These are phyloP conservation scores for Thinopyrum elongatum DNA, from an alignment of 176 grass and related monocot species.

Conservation along the genomic window DNA sequence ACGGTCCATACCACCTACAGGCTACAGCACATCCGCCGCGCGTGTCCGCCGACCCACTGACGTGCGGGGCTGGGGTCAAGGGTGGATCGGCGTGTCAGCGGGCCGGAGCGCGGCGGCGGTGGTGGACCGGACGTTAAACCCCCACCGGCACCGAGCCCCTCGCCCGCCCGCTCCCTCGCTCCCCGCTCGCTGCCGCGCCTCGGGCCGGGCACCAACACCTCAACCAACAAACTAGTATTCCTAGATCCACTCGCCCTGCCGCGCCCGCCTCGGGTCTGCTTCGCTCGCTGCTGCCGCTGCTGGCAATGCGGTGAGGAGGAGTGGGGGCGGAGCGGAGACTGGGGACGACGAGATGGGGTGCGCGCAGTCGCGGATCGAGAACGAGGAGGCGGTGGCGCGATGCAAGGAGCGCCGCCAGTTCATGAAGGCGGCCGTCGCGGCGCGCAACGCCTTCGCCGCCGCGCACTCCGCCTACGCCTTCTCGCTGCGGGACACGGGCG, in stretches of 20 bases:
- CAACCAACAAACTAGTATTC: background rate
- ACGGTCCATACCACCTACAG: slow-evolving; percentile 28
- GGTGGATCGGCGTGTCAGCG: background rate
- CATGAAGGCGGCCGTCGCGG: slow-evolving; percentile 73
- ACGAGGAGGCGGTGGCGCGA: slow-evolving; percentile 82
- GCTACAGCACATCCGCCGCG: too few relatives aligned
- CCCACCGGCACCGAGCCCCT: slow-evolving; percentile 27
- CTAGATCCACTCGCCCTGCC: slow-evolving; percentile 41
- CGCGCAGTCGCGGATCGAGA: slow-evolving; percentile 92
- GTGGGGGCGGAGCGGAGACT: background rate
- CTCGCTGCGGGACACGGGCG: slow-evolving; percentile 70
- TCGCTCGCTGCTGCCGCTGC: background rate
- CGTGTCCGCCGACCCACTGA: background rate
- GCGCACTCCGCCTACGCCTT: slow-evolving; percentile 78
- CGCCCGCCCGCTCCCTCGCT: background rate
- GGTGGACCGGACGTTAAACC: background rate
- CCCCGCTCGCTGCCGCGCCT: slow-evolving; percentile 27
- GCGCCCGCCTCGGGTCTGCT: too few relatives aligned
- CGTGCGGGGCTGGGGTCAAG: fast-evolving
- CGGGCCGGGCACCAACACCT: slow-evolving; percentile 19
- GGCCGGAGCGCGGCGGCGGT: fast-evolving
- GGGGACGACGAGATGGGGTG: slow-evolving; percentile 58
- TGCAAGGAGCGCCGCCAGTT: slow-evolving; percentile 84
- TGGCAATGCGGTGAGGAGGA: slow-evolving; percentile 41
- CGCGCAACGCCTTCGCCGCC: slow-evolving; percentile 83